Percentiles rank a stretch among this genome's conserved stretches.
Conservation (phyloP, 2,329 filamentous ascomycete genomes). For the Penicillium sp. region DNA sequence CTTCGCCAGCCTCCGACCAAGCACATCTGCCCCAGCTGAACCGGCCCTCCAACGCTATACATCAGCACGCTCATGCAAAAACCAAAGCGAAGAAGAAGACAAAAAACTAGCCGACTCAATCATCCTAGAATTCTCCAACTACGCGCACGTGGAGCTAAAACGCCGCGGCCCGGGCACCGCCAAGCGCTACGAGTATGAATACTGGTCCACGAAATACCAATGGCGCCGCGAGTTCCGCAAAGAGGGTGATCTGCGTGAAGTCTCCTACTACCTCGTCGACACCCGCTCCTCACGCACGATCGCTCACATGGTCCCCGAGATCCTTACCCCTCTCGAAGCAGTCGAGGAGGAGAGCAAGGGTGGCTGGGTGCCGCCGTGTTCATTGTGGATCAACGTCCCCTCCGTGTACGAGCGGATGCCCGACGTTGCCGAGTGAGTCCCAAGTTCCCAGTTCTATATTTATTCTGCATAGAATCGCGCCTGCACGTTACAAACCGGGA, state of each 20-base stretch:
- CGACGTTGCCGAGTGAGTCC: conserved; percentile 81
- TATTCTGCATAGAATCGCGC: background rate
- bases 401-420: conserved; percentile 66
- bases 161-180: conserved; percentile 63
- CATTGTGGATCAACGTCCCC: conserved; percentile 83
- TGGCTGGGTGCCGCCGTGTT: conserved; percentile 86
- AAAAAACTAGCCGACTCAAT: conserved; percentile 68
- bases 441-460: background rate
- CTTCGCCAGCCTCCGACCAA: conserved; percentile 55
- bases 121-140: conserved; percentile 95
- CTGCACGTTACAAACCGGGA: background rate
- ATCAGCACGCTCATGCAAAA: conserved; percentile 47
- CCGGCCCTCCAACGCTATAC: conserved; percentile 54
- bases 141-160: conserved; percentile 82
- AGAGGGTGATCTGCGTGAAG: conserved; percentile 60
- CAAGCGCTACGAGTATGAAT: conserved; percentile 87
- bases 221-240: conserved; percentile 76
- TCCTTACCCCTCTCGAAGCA: conserved; percentile 67
- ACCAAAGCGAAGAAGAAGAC: background rate
- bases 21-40: conserved; percentile 48
- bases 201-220: conserved; percentile 82
- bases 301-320: conserved; percentile 82
- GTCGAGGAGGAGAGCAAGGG: conserved; percentile 72
- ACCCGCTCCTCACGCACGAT: conserved; percentile 63
- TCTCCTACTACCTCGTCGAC: conserved; percentile 78